Evolutionary conservation across 1,284 basidiomycete species (phyloP), one percentile per base, ranked within the genome.

Genomic region (Sanghuangporus sanghuang): DNA sequence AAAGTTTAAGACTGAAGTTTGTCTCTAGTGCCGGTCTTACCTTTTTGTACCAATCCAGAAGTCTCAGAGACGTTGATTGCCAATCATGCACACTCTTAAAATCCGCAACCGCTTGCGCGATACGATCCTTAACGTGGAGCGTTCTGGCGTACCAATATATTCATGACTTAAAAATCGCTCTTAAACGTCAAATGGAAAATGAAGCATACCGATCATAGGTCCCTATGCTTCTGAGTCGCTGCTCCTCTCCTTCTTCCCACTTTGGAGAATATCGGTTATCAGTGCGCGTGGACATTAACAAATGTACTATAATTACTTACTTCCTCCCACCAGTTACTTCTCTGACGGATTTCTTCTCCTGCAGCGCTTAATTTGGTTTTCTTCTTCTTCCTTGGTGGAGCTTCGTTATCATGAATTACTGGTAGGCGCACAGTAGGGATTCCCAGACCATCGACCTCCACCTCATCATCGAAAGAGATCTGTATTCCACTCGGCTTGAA

Each of bases 401-500:
- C 74, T 23, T 73, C 74, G 52, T 72, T 62, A 46, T 66, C 67
- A 67, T 90, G 89, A 61, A 78, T 80, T 32, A 79, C 73, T 36
- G 74, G 75, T 38, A 92, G 75, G 27, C 75, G 72, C 44, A 89
- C 77, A 3, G 89, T 92, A 0, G 85, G 85, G 57, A 89, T 82
- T 6, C 86, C 86, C 12, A 81, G 74, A 0, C 81, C 86, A 69
- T 92, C 90, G 61, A 78, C 66, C 69, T 86, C 85, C 32, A 74
- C 70, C 18, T 77, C 79, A 7, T 77, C 77, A n/a, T 78, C 76
- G 16, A 72, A 71, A 2, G 67, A 72, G 61, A 83, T 72, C 38
- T 76, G 77, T 62, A 90, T 86, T 2, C 88, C 89, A 42, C 71
- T 73, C n/a, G 86, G 81, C 68, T 79, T 81, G 75, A 85, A 90